Base-by-base conservation (phyloP, 2,329 filamentous ascomycete genomes). In the Beauveria australis region DNA sequence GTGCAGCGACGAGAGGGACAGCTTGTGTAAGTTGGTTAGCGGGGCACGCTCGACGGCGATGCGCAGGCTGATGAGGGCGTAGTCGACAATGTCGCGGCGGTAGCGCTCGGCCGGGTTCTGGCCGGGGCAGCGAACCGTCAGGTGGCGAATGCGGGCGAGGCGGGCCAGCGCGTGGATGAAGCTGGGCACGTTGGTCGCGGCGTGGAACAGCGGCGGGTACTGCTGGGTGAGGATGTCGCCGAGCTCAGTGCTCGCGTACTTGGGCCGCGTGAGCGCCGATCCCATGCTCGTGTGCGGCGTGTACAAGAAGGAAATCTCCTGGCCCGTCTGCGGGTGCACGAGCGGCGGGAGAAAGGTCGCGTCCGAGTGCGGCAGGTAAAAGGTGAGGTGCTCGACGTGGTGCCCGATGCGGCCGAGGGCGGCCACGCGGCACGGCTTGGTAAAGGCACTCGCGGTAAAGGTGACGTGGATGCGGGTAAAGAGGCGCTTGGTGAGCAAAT, bases 191-290 rank as follows among this genome's bases (percentile, higher is more conserved):
- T 96, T 94, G 63, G 90, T 93, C 8, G 92, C 89, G 7, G 91
- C 89, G 70, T 96, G 92, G 75, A 96, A 96, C 3, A 96, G 77
- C 6, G 92, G 90, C 57, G 91, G 90, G 69, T 95, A 96, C 74
- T 96, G 91, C 70, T 91, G 86, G 16, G 91, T 89, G 63, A 96
- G 80, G 62, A 95, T 81, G 69, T 93, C 88, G 63, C 87, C 91
- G 68, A 94, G 84, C 68, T 91, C 89, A 67, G 83, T 81, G 71
- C 87, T 89, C 66, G 88, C 89, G 72, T 95, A 95, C 74, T 91
- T 93, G 56, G 88, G 89, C 59, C 86, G 79, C 64, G 82, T 79
- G 66, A 86, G 75, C 51, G 79, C 83, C 59, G 79, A 84, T 33
- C 81, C 81, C 70, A 84, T 82, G 46, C 85, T 85, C 3, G 83